Evolutionary conservation across 2,329 filamentous ascomycete genomes (phyloP), one percentile per base, ranked within the genome.

Genomic region (Paraconiothyrium brasiliense): DNA sequence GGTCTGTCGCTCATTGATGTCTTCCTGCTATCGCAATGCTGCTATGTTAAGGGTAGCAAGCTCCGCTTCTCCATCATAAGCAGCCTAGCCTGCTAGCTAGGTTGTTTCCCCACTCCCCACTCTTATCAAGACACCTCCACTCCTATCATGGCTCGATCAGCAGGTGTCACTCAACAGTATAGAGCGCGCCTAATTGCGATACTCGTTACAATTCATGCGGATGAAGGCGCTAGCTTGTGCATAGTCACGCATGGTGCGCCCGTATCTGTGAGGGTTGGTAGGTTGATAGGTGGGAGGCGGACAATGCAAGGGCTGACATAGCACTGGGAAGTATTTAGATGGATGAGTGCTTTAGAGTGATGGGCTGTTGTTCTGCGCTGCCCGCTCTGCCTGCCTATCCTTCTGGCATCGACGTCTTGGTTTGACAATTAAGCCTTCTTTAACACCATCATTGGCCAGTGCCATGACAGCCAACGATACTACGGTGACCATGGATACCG

Each of bases 41-140:
- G 8, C 34, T 41, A 34, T 20, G 35, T 20, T 46, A 46, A 30
- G 20, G 20, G 24, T 46, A 20, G 11, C 34, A n/a, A 27, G 51
- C 13, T 32, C 51, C 37, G 43, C 22, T 54, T 44, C 51, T 54
- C 51, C 24, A 30, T 30, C 27, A 30, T 30, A 30, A 30, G 4
- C 27, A 30, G 27, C 27, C 6, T 30, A 54, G 32, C 34, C 6
- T 52, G 32, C n/a, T 9, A 37, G 32, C 32, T 52, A 37, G 27
- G 27, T n/a, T 37, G 16, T 14, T 32, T 11, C 51, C 51, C 51
- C 35, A 43, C 35, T 43, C 37, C 35, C 51, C 51, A 54, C 50
- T 54, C 50, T 54, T 54, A 54, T 41, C 50, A 41, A 39, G 13
- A 9, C 8, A 7, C 13, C 34, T 22, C 24, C 50, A 54, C 50